A percentile compares a stretch with the other conserved stretches of the same genome.
Conservation (phyloP, 768 basidiomycete genomes). For the Suillus alpinus region DNA sequence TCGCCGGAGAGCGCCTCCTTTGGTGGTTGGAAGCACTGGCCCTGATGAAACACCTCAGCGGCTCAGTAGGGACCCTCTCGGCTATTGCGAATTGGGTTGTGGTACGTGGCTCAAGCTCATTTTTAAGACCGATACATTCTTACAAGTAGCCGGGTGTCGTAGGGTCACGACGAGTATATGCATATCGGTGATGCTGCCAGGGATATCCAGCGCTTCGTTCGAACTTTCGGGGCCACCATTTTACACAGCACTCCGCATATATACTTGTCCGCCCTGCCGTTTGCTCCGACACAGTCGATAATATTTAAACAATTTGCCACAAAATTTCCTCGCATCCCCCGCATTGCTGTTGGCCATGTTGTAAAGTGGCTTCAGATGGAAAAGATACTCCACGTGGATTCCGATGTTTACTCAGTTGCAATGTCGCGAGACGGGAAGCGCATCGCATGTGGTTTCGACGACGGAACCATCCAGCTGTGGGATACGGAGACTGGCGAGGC, state of each 20-base stretch:
- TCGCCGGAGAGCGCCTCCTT: slow-evolving; percentile 11
- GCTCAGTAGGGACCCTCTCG: not conserved
- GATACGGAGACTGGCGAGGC: not conserved
- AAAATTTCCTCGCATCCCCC: not conserved
- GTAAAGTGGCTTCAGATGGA: slow-evolving; percentile 1
- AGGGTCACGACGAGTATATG: slow-evolving; percentile 1
- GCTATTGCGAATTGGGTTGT: not conserved
- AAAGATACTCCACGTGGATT: not conserved
- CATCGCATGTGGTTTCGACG: slow-evolving; percentile 10
- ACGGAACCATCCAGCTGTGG: slow-evolving; percentile 6
- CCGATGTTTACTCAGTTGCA: not conserved
- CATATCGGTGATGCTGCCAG: not conserved
- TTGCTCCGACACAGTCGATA: slow-evolving; percentile 22
- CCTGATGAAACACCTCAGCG: slow-evolving; percentile 15
- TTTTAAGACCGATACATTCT: not conserved
- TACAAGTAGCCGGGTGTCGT: not conserved
- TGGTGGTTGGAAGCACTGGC: no score
- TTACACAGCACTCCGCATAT: slow-evolving; percentile 20
- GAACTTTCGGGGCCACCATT: slow-evolving; percentile 10
- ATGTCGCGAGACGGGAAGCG: not conserved
- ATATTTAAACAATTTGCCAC: slow-evolving; percentile 14
- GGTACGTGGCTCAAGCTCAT: not conserved
- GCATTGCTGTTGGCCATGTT: not conserved
- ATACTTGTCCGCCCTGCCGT: slow-evolving; percentile 24
- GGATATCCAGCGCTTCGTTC: slow-evolving; percentile 13